Evolutionary conservation across 306 rosid genomes (phyloP).

Genomic region (Cicer pinnatifidum): DNA sequence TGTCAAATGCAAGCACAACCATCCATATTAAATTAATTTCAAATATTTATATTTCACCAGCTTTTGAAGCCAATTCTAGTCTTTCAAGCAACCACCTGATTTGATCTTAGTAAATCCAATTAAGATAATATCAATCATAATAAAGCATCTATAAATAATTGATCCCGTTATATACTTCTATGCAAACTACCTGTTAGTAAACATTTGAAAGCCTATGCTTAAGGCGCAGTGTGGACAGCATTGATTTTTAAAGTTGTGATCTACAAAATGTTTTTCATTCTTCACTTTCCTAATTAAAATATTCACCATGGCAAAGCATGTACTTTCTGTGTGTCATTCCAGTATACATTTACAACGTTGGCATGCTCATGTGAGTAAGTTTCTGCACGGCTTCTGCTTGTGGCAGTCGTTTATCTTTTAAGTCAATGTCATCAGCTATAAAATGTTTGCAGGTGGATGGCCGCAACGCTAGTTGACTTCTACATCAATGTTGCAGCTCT

Average conservation of each 20-base stretch:
- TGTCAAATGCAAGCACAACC: constrained; percentile 8
- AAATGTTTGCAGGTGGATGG: constrained; percentile 73
- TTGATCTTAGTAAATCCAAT: constrained; percentile 31
- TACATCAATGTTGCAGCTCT: constrained; percentile 73
- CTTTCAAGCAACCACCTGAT: neutral
- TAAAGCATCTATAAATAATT: constrained; percentile 22
- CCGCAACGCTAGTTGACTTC: constrained; percentile 79
- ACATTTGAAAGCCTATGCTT: constrained; percentile 35
- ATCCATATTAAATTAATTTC: neutral
- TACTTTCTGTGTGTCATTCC: constrained; percentile 19
- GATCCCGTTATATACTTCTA: constrained; percentile 5
- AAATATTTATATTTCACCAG: constrained; percentile 17
- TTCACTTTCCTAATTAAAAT: constrained; percentile 34
- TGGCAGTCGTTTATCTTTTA: constrained; percentile 33
- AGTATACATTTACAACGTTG: constrained; percentile 19
- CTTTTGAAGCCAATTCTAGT: constrained; percentile 23
- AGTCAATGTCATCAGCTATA: constrained; percentile 39
- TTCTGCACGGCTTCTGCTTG: constrained; percentile 36
- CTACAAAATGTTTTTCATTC: neutral
- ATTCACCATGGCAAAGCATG: constrained; percentile 26
- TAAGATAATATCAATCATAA: constrained; percentile 4
- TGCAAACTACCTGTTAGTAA: constrained; percentile 3
- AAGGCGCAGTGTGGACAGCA: constrained; percentile 8
- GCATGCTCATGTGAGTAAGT: constrained; percentile 12
- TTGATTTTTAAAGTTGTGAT: constrained; percentile 26